These are phyloP conservation scores for Malassezia yamatoensis DNA, from an alignment of 1,284 basidiomycete genomes.

Conservation along the genomic window DNA sequence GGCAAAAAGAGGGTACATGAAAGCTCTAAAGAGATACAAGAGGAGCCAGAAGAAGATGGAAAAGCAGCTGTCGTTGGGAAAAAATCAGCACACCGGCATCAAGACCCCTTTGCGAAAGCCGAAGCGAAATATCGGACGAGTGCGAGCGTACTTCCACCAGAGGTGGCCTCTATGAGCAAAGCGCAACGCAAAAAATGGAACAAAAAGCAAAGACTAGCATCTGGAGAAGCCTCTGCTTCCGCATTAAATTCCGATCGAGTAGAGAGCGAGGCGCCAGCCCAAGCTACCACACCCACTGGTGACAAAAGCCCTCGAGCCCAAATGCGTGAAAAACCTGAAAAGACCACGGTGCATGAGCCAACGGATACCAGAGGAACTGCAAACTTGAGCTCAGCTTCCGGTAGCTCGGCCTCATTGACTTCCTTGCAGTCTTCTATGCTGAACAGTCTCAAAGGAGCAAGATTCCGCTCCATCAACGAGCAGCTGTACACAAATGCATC, in stretches of 20 bases:
- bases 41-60: slow-evolving; percentile 17
- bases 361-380: background rate
- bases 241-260: background rate
- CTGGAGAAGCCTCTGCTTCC: background rate
- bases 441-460: slow-evolving; percentile 37
- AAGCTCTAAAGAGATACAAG: background rate
- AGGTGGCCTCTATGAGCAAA: slow-evolving; percentile 28
- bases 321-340: background rate
- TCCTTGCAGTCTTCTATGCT: slow-evolving; percentile 34
- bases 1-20: background rate
- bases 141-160: slow-evolving; percentile 2
- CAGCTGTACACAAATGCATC: slow-evolving; percentile 41
- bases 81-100: background rate
- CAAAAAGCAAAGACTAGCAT: slow-evolving; percentile 20
- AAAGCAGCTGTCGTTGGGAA: background rate
- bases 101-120: slow-evolving; percentile 13
- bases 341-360: background rate
- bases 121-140: slow-evolving; percentile 14
- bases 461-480: slow-evolving; percentile 48
- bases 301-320: background rate
- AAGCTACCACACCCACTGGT: background rate
- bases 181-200: slow-evolving; percentile 38
- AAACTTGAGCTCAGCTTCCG: background rate
- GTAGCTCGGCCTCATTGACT: slow-evolving; percentile 17
- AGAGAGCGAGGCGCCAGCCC: background rate